These are phyloP conservation scores for Chlorella vulgaris DNA, from an alignment of 139 green algal species.

Conservation along the genomic window DNA sequence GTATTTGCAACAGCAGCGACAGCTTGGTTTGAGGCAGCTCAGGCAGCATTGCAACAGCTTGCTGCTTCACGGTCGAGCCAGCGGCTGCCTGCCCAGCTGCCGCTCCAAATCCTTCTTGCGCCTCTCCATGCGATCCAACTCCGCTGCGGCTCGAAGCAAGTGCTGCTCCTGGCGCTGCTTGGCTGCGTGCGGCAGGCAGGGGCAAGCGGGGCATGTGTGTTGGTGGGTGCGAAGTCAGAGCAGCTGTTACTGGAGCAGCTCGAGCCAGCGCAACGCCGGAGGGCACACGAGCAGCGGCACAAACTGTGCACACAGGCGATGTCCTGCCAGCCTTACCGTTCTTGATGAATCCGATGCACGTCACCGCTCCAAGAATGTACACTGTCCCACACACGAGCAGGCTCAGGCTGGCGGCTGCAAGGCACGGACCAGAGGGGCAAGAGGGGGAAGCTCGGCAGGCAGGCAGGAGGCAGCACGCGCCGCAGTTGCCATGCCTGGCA, in stretches of 20 bases:
- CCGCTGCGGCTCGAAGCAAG: not conserved
- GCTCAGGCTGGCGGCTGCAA: conserved; percentile 12
- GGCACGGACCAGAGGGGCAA: not conserved
- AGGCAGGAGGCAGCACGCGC: too few relatives aligned
- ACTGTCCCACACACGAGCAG: conserved; percentile 27
- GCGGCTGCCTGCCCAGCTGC: conserved; percentile 18
- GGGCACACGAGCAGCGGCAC: not conserved
- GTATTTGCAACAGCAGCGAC: too few relatives aligned
- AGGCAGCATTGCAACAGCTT: too few relatives aligned
- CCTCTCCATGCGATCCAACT: conserved; percentile 34
- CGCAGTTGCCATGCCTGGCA: too few relatives aligned
- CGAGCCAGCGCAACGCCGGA: not conserved
- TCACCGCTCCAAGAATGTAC: conserved; percentile 35
- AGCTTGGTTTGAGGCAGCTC: too few relatives aligned
- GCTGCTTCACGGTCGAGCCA: too few relatives aligned
- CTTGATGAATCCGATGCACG: conserved; percentile 40
- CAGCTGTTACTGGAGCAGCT: not conserved
- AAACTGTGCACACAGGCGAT: not conserved
- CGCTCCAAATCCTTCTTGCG: conserved; percentile 31
- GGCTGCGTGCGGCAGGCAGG: not conserved
- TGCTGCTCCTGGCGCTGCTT: conserved; percentile 24
- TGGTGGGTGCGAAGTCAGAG: not conserved
- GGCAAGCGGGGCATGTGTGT: not conserved
- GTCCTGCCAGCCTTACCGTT: not conserved
- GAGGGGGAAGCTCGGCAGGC: too few relatives aligned